These are phyloP conservation scores for Paraconiothyrium sp. DNA, from an alignment of 2,329 filamentous ascomycete genomes.

Conservation along the genomic window DNA sequence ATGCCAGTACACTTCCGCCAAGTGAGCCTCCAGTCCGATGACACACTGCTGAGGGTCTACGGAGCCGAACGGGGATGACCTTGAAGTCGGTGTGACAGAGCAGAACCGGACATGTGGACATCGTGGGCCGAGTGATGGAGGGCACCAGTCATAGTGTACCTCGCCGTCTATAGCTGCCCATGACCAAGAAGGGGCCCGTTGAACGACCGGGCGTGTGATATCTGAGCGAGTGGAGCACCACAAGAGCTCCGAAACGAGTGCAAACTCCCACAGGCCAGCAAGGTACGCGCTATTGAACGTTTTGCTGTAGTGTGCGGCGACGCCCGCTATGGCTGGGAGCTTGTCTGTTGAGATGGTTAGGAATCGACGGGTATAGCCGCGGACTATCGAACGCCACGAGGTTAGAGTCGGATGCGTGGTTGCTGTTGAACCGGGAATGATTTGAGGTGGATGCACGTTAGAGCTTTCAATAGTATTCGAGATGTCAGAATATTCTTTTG, in stretches of 20 bases:
- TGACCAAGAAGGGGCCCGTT: constrained; percentile 26
- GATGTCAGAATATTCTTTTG: neutral
- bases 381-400: constrained; percentile 22
- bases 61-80: constrained; percentile 20
- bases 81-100: constrained; percentile 15
- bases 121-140: neutral
- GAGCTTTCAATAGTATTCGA: neutral
- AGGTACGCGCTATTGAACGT: constrained; percentile 20
- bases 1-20: constrained; percentile 18
- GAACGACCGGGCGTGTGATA: constrained; percentile 20
- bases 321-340: constrained; percentile 20
- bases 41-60: constrained; percentile 17
- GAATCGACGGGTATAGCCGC: constrained; percentile 25
- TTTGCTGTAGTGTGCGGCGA: constrained; percentile 19
- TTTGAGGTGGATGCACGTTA: neutral
- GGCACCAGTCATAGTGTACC: constrained; percentile 22
- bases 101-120: constrained; percentile 10
- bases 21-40: constrained; percentile 16
- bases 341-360: constrained; percentile 25
- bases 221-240: constrained; percentile 25
- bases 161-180: constrained; percentile 25
- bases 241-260: constrained; percentile 21
- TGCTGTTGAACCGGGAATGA: neutral
- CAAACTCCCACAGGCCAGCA: constrained; percentile 23
- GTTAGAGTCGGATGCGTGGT: constrained; percentile 3